These are phyloP conservation scores for Penicillium psychrofluorescens DNA, from an alignment of 495 filamentous ascomycete genomes.

Conservation along the genomic window DNA sequence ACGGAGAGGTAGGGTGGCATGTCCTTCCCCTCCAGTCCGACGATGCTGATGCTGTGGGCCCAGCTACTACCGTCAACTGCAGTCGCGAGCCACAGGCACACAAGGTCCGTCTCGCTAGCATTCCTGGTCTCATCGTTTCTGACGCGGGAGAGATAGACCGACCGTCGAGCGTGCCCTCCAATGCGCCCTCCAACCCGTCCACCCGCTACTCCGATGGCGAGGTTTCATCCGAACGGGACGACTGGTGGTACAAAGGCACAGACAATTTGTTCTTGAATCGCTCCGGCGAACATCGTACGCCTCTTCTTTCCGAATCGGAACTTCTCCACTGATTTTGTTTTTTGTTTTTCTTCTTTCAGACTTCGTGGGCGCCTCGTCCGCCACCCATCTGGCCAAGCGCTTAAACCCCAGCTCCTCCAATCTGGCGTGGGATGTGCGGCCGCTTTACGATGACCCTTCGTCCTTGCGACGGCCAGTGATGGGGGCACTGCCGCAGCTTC, in stretches of 20 bases:
- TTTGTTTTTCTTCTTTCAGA: slow-evolving; percentile 6
- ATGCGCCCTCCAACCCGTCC: slow-evolving; percentile 1
- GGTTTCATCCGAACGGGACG: slow-evolving; percentile 21
- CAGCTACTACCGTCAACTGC: slow-evolving; percentile 27
- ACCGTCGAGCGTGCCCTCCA: slow-evolving; percentile 4
- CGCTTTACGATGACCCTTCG: slow-evolving; percentile 29
- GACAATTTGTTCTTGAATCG: slow-evolving; percentile 28
- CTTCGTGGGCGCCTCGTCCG: slow-evolving; percentile 27
- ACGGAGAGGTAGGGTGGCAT: slow-evolving; percentile 19
- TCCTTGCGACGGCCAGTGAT: slow-evolving; percentile 23
- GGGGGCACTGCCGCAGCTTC: slow-evolving; percentile 25
- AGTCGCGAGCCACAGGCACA: slow-evolving; percentile 14
- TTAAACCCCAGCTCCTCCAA: slow-evolving; percentile 27
- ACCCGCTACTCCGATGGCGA: slow-evolving; percentile 14
- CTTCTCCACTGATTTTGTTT: background rate
- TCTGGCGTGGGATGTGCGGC: slow-evolving; percentile 33
- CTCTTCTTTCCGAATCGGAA: background rate
- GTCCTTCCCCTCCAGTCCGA: background rate
- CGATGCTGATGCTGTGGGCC: slow-evolving; percentile 1
- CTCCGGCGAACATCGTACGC: slow-evolving; percentile 31
- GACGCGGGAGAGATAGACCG: background rate
- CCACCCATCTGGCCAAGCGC: slow-evolving; percentile 28
- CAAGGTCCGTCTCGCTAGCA: background rate
- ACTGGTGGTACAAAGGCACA: slow-evolving; percentile 35
- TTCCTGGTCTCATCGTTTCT: background rate